Evolutionary conservation across 2,329 filamentous ascomycete genomes (phyloP), one percentile per base, ranked within the genome.

Genomic region (Sporothrix brunneoviolacea): DNA sequence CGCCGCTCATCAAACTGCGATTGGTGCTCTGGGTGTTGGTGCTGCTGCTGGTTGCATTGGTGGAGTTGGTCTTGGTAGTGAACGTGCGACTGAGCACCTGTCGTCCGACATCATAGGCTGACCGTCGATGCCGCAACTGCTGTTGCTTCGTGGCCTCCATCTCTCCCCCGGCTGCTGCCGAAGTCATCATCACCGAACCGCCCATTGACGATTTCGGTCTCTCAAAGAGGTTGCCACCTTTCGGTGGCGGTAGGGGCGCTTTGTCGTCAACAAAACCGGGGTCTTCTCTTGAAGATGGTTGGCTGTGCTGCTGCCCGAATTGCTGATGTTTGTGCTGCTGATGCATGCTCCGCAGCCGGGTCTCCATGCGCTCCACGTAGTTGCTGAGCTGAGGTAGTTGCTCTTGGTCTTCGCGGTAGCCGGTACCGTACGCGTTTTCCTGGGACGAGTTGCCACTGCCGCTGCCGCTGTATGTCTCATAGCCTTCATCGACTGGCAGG

Each of bases 331-430:
- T 50, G 32, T 73, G 79, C 37, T 81, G 70, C 45, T 81, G 76
- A 48, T 91, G 85, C 73, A 89, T 80, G 55, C 80, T 80, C 43
- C 82, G 79, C 36, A 96, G 69, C 32, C 88, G 82, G 57, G 80
- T 86, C 64, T 97, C 91, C 90, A 97, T 96, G 43, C 90, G 80
- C 60, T 93, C 82, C 4, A 95, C 89, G 61, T 96, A 96, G 61
- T 86, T 91, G 62, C 82, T 86, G 10, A 95, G 72, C 59, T 91
- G 82, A 16, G 87, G 84, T 3, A 82, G 78, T 1, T 80, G 74
- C 36, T 76, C 68, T 32, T 75, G 77, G 42, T 79, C 74, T 21
- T 64, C 65, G 37, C 66, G 64, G 8, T 65, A 62, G 7, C 72
- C 64, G 12, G 63, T 62, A 27, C 72, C 68, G 42, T 70, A 64